Base-by-base conservation (phyloP, 345 rosid genomes). In the Gossypioides kirkii region DNA sequence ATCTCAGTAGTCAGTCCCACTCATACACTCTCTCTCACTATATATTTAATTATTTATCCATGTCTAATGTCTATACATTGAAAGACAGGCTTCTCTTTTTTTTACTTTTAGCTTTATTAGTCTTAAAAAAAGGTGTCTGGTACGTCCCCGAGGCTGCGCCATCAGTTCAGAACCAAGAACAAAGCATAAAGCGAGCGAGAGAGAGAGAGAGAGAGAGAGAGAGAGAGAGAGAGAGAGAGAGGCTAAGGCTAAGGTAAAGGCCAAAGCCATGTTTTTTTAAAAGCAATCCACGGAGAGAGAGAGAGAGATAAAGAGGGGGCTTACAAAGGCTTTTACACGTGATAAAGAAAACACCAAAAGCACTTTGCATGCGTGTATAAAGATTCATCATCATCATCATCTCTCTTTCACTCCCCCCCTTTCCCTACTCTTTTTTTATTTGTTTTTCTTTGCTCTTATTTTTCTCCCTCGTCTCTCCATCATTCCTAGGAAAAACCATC, bases 321-420 rank as follows among this genome's bases (percentile, higher is more conserved):
- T 77, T 78, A 64, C 71, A 65, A 43, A 76, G 80, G 73, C 88
- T 82, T 88, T 90, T 85, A 88, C 98, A 94, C 98, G 95, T 94
- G 98, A 89, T 87, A 87, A 83, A 83, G 95, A 89, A 89, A 84
- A 77, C 96, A 81, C 87, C 82, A 83, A 89, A 89, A 86, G 90
- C 87, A 80, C 79, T 91, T 68, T 92, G 97, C 98, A 90, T 94
- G 98, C 97, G 93, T 92, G 94, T 88, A 86, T 82, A 85, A 80
- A 89, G 87, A 87, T 79, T 81, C 91, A 77, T 78, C 86, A 73
- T 74, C 88, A 75, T 77, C 90, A 55, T 77, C 89, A 77, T 73
- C 87, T 71, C 41, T 79, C 59, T 45, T 60, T 52, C 52, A 22
- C 46, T 13, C 38, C 46, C 54, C n/a, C 42, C n/a, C 13, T 55